Percentiles rank a stretch among this genome's conserved stretches.
Evolutionary conservation across 176 grass and related monocot species (phyloP).

Genomic region (Olyra latifolia): DNA sequence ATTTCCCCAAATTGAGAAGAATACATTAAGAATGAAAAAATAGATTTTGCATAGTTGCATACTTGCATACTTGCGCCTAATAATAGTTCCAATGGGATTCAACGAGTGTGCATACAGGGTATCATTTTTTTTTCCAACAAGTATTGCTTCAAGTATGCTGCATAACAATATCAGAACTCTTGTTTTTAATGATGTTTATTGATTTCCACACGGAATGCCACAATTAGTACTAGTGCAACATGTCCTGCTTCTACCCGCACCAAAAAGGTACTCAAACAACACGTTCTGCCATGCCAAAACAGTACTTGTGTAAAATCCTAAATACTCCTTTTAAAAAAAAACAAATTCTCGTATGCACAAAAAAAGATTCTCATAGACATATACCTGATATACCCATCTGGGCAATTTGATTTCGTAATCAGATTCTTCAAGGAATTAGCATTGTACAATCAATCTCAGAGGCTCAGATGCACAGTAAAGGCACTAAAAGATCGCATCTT

Average conservation of each 20-base stretch:
- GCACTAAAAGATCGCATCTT: neutral
- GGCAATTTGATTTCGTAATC: neutral
- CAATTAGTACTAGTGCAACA: neutral
- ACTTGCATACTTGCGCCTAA: neutral
- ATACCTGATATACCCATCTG: neutral
- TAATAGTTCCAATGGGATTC: neutral
- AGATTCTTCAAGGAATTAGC: neutral
- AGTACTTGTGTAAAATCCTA: neutral
- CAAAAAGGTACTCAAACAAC: neutral
- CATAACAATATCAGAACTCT: neutral
- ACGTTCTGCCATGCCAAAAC: neutral
- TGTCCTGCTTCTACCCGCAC: neutral
- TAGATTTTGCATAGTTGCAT: neutral
- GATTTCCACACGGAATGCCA: neutral
- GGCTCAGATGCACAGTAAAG: neutral
- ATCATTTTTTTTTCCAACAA: neutral
- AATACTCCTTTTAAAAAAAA: neutral
- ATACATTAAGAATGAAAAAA: neutral
- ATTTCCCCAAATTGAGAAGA: neutral
- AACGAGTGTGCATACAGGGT: no score
- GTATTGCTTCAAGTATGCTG: neutral
- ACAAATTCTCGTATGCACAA: neutral
- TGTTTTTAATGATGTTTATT: neutral
- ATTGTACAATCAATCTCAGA: neutral
- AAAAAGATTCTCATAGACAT: neutral